These are phyloP conservation scores for Leccinum arenicola DNA, from an alignment of 768 basidiomycete genomes.

Conservation along the genomic window DNA sequence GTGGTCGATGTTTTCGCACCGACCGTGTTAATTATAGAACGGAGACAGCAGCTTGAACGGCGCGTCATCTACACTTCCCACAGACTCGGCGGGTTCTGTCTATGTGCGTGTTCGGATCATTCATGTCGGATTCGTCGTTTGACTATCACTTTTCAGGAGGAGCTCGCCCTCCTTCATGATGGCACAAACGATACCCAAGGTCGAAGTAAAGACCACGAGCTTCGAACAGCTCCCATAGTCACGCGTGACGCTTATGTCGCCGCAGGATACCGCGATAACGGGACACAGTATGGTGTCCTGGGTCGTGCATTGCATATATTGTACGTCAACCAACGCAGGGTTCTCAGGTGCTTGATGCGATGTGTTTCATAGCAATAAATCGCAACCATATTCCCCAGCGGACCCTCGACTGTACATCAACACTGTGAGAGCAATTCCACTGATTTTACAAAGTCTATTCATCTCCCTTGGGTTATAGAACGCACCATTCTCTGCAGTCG, in stretches of 20 bases:
- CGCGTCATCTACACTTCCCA: not conserved
- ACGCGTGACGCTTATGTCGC: conserved; percentile 47
- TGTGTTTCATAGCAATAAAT: conserved; percentile 26
- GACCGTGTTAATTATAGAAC: conserved; percentile 8
- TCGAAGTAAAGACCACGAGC: conserved; percentile 31
- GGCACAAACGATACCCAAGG: conserved; percentile 14
- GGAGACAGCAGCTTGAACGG: conserved; percentile 2
- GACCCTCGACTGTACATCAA: conserved; percentile 66
- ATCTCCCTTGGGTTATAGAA: conserved; percentile 41
- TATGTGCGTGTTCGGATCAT: conserved; percentile 23
- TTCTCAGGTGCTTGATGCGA: not conserved
- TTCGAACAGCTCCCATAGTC: conserved; percentile 48
- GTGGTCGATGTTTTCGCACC: not conserved
- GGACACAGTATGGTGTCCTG: conserved; percentile 61
- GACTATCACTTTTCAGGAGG: conserved; percentile 21
- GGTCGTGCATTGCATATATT: conserved; percentile 46
- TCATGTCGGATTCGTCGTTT: not conserved
- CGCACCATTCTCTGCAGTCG: conserved; percentile 69
- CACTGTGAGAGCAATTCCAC: conserved; percentile 41
- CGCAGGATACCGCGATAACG: conserved; percentile 31
- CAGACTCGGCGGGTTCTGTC: conserved; percentile 6
- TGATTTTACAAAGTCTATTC: not conserved
- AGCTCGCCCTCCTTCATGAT: conserved; percentile 33
- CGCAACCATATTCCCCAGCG: conserved; percentile 26
- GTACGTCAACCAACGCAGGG: conserved; percentile 31